Evolutionary conservation across 768 basidiomycete species (phyloP), one percentile per base, ranked within the genome.

Genomic region (Udeniomyces megalosporus): DNA sequence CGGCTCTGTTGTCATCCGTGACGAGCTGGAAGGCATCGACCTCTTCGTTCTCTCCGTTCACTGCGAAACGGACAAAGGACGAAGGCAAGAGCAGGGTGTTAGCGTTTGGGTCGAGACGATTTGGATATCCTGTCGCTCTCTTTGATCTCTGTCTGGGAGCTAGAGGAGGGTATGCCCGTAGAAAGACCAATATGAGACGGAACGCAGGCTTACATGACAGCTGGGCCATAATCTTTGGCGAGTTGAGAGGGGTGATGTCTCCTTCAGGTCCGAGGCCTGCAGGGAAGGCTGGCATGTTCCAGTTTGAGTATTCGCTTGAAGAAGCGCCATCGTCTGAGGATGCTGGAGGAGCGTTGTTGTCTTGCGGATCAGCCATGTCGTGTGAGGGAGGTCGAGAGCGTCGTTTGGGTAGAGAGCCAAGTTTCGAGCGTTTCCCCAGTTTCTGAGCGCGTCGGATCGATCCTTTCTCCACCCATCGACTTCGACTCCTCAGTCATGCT

Each of bases 1-100:
- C 79, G 38, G 78, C 78, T 69, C 77, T 82, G 67, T 86, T 84
- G 64, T 83, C 79, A 42, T 86, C 84, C 0, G 87, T 81, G 54
- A 89, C 79, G 20, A 70, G 57, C 52, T 64, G 57, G n/a, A 64
- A 44, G 28, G 49, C 62, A 24, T 64, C 62, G 10, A 58, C 48
- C 22, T 59, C 62, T 31, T 64, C 58, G 35, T 60, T 55, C 28
- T 64, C 56, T 44, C 58, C 62, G 47, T 64, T 58, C 31, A 64
- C 56, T 62, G 47, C n/a, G 17, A 44, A 26, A 5, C n/a, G 17
- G 38, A 35, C 3, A 15, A 22, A 26, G 17, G 22, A 11, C 26
- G 26, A 44, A 7, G 29, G 32, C 24, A 14, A 45, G 28, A n/a
- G 5, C 45, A 29, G 45, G 31, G 42, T 46, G 47, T 45, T 58